Conservation (phyloP, 2,329 filamentous ascomycete species). For the Colletotrichum aenigma region DNA sequence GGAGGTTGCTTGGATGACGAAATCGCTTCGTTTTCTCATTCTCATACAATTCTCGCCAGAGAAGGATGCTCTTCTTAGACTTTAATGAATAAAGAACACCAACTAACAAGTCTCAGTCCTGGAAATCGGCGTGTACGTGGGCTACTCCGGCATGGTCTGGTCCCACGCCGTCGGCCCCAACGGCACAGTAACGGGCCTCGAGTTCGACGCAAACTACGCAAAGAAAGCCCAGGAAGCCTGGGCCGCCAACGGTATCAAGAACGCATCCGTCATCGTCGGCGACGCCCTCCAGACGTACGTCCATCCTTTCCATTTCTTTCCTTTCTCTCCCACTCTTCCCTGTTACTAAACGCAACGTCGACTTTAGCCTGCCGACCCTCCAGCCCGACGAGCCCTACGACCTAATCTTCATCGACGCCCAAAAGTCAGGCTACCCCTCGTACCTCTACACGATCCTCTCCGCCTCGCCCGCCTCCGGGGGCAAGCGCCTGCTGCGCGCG, state of each 20-base stretch:
- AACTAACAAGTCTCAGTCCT: constrained; percentile 37
- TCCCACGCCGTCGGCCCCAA: constrained; percentile 48
- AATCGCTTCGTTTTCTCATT: background rate
- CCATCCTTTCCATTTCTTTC: background rate
- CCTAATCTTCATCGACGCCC: constrained; percentile 58
- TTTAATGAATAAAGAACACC: background rate
- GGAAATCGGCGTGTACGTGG: constrained; percentile 53
- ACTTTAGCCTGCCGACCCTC: constrained; percentile 32
- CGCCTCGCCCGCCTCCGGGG: constrained; percentile 40
- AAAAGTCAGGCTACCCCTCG: constrained; percentile 55
- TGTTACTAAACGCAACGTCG: background rate
- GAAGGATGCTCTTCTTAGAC: background rate
- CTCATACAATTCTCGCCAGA: background rate
- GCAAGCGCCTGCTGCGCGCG: constrained; percentile 46
- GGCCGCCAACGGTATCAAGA: constrained; percentile 41
- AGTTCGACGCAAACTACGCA: constrained; percentile 49
- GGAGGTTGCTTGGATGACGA: background rate
- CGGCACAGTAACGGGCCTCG: constrained; percentile 48
- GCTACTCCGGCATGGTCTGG: constrained; percentile 55
- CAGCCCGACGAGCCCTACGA: constrained; percentile 50
- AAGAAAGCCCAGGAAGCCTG: constrained; percentile 42
- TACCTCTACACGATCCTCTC: constrained; percentile 52
- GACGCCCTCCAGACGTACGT: constrained; percentile 51
- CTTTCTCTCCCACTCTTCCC: background rate
- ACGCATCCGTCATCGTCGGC: constrained; percentile 51